Evolutionary conservation across 495 filamentous ascomycete species (phyloP).

Genomic region (Neurospora discreta): DNA sequence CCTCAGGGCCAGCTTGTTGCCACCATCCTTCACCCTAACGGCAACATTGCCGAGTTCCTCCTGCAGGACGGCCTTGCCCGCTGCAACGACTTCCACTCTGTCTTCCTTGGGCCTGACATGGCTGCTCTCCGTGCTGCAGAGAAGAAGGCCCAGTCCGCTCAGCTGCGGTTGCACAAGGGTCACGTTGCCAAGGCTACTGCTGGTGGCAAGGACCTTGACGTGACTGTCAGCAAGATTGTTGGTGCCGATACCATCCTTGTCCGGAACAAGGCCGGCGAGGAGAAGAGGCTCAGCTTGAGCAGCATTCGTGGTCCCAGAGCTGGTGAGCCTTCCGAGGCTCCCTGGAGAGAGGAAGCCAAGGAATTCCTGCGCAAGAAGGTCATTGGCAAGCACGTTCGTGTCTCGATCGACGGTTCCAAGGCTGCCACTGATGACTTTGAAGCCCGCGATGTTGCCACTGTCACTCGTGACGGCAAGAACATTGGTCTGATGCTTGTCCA

Average conservation of each 20-base stretch:
- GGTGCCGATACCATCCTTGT: slow-evolving; percentile 84
- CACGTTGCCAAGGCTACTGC: slow-evolving; percentile 50
- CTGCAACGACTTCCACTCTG: slow-evolving; percentile 90
- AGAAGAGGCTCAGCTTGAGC: slow-evolving; percentile 85
- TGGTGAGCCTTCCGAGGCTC: slow-evolving; percentile 49
- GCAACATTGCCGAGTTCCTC: slow-evolving; percentile 82
- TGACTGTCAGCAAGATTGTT: slow-evolving; percentile 70
- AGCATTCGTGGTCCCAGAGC: slow-evolving; percentile 81
- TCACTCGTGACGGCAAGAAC: slow-evolving; percentile 76
- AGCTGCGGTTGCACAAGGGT: slow-evolving; percentile 65
- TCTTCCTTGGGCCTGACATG: slow-evolving; percentile 80
- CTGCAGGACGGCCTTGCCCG: slow-evolving; percentile 80
- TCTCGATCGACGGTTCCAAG: slow-evolving; percentile 82
- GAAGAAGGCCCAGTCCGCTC: slow-evolving; percentile 64
- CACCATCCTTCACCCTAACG: slow-evolving; percentile 71
- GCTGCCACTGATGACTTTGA: slow-evolving; percentile 85
- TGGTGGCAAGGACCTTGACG: slow-evolving; percentile 53
- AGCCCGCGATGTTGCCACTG: slow-evolving; percentile 85
- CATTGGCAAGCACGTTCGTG: slow-evolving; percentile 88
- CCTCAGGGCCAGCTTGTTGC: slow-evolving; percentile 78
- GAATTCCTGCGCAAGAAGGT: slow-evolving; percentile 88
- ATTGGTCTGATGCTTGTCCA: slow-evolving; percentile 76
- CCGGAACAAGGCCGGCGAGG: slow-evolving; percentile 66
- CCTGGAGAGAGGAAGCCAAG: slow-evolving; percentile 86
- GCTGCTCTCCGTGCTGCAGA: slow-evolving; percentile 74